These are phyloP conservation scores for Immersiporthe knoxdaviesiana DNA, from an alignment of 2,329 filamentous ascomycete species.

Conservation along the genomic window DNA sequence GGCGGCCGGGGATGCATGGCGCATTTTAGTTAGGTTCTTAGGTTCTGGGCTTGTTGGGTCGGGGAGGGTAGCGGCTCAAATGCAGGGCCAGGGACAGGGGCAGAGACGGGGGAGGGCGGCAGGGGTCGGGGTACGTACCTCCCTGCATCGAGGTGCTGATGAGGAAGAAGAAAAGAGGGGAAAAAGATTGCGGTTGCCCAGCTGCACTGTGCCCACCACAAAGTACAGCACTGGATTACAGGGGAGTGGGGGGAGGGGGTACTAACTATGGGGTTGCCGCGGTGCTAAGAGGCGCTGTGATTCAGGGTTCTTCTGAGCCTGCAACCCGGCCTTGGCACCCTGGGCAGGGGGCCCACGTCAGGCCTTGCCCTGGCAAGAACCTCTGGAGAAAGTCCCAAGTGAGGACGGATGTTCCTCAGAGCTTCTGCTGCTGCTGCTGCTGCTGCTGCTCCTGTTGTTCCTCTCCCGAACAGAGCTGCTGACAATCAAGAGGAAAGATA, in stretches of 20 bases:
- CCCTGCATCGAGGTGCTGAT: neutral
- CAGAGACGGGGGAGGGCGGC: neutral
- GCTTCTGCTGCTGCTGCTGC: neutral
- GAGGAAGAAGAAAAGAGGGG: no score
- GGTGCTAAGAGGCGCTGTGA: neutral
- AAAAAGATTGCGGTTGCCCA: neutral
- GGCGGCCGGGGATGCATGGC: neutral
- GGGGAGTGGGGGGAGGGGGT: no score
- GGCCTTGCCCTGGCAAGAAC: neutral
- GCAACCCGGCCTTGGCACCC: neutral
- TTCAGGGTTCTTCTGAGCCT: neutral
- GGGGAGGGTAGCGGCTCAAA: constrained; percentile 7
- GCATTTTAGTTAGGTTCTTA: constrained; percentile 1
- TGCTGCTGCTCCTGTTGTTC: no score
- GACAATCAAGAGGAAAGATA: neutral
- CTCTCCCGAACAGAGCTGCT: neutral
- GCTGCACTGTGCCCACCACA: constrained; percentile 1
- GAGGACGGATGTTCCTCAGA: neutral
- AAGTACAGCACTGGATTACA: neutral
- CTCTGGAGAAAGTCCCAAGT: neutral
- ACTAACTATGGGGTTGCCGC: no score
- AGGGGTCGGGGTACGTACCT: neutral
- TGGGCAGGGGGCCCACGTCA: neutral
- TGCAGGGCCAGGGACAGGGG: constrained; percentile 5
- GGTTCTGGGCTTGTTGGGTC: neutral